Evolutionary conservation across 805 yeast genomes (phyloP).

Genomic region (Kuraishia molischiana): DNA sequence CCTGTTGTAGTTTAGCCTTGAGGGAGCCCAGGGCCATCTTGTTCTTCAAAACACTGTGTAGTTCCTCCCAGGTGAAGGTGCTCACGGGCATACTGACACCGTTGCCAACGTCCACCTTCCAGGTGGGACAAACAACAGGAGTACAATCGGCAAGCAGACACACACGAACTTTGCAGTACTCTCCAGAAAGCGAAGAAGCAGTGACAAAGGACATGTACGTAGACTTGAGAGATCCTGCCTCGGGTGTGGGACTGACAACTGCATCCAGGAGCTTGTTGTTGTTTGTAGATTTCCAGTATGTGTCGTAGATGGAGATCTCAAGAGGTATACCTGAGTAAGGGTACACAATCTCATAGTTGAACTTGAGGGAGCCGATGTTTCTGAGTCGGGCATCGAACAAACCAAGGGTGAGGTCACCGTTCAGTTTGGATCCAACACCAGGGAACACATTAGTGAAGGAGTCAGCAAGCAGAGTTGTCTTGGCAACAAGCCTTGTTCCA

Average conservation of each 20-base stretch:
- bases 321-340: conserved; percentile 82
- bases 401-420: conserved; percentile 45
- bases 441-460: conserved; percentile 26
- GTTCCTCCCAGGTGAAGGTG: conserved; percentile 41
- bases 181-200: conserved; percentile 82
- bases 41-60: conserved; percentile 14
- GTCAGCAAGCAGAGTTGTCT: conserved; percentile 67
- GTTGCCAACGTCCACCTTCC: conserved; percentile 37
- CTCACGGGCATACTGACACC: conserved; percentile 52
- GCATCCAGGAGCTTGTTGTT: conserved; percentile 18
- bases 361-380: conserved; percentile 70
- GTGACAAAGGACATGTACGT: conserved; percentile 65
- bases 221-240: conserved; percentile 10
- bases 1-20: conserved; percentile 8
- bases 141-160: conserved; percentile 76
- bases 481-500: conserved; percentile 88
- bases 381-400: conserved; percentile 73
- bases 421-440: conserved; percentile 27
- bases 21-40: conserved; percentile 13
- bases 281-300: conserved; percentile 92
- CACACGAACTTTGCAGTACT: conserved; percentile 59
- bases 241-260: not conserved
- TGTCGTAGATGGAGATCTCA: conserved; percentile 87
- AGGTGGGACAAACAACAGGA: conserved; percentile 69
- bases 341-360: conserved; percentile 72